Conservation (phyloP, 2,329 filamentous ascomycete species). For the Epichloe gansuensis region DNA sequence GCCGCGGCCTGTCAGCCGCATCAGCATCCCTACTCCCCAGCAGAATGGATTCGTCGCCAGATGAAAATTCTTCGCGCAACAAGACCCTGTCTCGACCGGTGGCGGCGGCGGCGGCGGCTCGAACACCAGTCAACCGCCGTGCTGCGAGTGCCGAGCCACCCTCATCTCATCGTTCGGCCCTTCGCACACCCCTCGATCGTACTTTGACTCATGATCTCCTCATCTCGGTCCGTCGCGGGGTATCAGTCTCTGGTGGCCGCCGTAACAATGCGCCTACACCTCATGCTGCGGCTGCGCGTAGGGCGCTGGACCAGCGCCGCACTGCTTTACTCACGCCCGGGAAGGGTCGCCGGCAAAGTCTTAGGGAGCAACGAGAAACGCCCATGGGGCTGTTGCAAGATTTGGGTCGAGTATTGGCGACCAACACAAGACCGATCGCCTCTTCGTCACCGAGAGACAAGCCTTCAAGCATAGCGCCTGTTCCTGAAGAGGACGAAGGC, state of each 20-base stretch:
- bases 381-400: constrained; percentile 41
- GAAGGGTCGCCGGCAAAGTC: constrained; percentile 43
- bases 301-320: constrained; percentile 46
- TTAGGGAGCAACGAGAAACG: constrained; percentile 43
- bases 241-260: constrained; percentile 32
- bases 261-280: constrained; percentile 40
- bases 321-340: constrained; percentile 49
- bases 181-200: constrained; percentile 30
- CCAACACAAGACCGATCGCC: constrained; percentile 29
- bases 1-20: not conserved
- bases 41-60: constrained; percentile 3
- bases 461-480: constrained; percentile 17
- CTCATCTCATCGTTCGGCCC: constrained; percentile 26
- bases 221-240: constrained; percentile 27
- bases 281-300: constrained; percentile 47
- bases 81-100: constrained; percentile 8
- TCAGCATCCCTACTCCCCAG: not conserved
- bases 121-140: constrained; percentile 13
- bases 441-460: constrained; percentile 31
- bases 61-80: constrained; percentile 1
- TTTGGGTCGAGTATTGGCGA: constrained; percentile 42
- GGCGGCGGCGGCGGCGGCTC: constrained; percentile 15
- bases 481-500: constrained; percentile 23
- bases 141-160: constrained; percentile 23
- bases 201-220: constrained; percentile 23